Percentiles rank a stretch among this genome's conserved stretches.
These are phyloP conservation scores for Paraphoma sp. DNA, from an alignment of 2,329 filamentous ascomycete species.

Conservation along the genomic window DNA sequence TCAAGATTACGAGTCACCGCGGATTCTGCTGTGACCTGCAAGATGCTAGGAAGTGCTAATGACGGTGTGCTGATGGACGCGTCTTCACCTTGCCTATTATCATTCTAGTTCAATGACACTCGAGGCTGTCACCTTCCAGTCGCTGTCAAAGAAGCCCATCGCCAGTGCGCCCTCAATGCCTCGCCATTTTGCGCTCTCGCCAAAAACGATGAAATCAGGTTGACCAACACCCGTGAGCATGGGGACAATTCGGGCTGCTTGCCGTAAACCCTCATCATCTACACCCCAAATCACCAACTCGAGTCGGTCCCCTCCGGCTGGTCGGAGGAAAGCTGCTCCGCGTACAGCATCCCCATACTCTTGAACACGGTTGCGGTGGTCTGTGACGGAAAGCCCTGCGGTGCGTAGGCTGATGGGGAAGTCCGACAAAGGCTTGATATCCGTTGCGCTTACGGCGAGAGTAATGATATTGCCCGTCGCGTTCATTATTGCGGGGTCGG, in stretches of 20 bases:
- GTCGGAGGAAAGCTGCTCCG: constrained; percentile 60
- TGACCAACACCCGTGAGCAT: constrained; percentile 64
- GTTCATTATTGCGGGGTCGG: background rate
- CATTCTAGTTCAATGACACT: constrained; percentile 48
- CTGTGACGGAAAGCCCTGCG: constrained; percentile 25
- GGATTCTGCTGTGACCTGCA: background rate
- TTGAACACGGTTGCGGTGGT: constrained; percentile 25
- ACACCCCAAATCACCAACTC: constrained; percentile 65
- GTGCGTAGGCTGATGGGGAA: constrained; percentile 41
- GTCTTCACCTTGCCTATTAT: background rate
- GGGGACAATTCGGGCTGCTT: constrained; percentile 61
- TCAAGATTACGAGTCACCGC: background rate
- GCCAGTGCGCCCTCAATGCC: constrained; percentile 60
- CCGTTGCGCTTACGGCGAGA: constrained; percentile 36
- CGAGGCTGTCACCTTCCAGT: constrained; percentile 59
- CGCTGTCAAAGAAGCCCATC: constrained; percentile 62
- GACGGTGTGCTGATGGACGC: background rate
- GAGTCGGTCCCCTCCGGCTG: constrained; percentile 55
- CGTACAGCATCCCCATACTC: constrained; percentile 45
- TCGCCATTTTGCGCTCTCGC: constrained; percentile 55
- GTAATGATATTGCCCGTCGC: constrained; percentile 56
- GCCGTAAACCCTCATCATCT: constrained; percentile 54
- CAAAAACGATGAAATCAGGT: constrained; percentile 63
- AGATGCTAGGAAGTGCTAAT: background rate
- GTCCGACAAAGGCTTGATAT: constrained; percentile 23